Conservation (phyloP, 371 early-diverging fungal genomes). For the Syncephalastrum racemosum region DNA sequence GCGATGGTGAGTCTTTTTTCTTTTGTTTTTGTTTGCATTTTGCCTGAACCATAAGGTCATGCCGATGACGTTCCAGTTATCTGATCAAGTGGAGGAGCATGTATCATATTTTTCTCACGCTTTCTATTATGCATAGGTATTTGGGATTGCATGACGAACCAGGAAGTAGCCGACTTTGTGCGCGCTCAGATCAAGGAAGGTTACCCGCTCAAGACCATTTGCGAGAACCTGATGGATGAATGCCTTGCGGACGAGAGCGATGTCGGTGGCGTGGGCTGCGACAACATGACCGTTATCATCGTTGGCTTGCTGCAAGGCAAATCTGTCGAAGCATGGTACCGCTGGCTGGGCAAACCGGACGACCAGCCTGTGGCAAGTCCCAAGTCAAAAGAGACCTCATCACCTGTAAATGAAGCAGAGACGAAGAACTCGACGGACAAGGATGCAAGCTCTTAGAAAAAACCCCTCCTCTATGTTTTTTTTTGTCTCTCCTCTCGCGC, state of each 20-base stretch:
- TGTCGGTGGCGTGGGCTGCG: constrained; percentile 91
- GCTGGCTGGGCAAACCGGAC: constrained; percentile 15
- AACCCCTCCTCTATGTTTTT: no score
- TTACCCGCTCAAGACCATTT: constrained; percentile 57
- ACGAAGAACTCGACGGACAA: no score
- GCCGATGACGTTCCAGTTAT: no score
- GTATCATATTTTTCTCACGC: not conserved
- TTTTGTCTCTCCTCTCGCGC: no score
- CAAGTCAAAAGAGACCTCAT: no score
- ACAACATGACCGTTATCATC: constrained; percentile 97
- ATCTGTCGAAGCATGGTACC: constrained; percentile 70
- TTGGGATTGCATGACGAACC: constrained; percentile 95
- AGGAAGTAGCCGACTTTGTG: constrained; percentile 84
- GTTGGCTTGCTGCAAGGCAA: constrained; percentile 82
- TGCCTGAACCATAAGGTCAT: not conserved
- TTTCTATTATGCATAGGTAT: constrained; percentile 61
- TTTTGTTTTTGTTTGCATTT: not conserved
- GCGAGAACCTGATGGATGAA: constrained; percentile 88
- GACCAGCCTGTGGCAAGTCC: not conserved
- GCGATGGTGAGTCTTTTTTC: constrained; percentile 72
- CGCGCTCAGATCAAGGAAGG: constrained; percentile 61
- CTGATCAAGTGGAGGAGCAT: not conserved
- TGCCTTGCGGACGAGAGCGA: constrained; percentile 87
- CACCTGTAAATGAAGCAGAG: no score
- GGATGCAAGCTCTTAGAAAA: no score